phyloP scores from a whole-genome alignment of 768 basidiomycete species.

The Jaapia argillacea region DNA sequence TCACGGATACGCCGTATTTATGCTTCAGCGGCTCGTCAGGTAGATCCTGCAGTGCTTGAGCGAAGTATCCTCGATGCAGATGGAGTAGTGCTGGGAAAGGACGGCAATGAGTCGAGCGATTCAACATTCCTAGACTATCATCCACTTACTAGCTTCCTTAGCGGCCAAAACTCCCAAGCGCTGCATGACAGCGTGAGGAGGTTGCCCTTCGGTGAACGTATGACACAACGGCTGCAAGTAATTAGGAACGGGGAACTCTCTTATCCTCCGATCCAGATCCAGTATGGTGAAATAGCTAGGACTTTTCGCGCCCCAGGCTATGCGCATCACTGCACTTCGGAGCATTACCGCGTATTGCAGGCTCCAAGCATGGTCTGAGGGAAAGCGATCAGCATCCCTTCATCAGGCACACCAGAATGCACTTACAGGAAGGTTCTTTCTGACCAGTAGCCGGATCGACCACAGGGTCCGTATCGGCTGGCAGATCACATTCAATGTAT shows the following conservation, averaged over 20 bases:
- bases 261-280: slow-evolving; percentile 48
- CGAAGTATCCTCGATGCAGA: slow-evolving; percentile 60
- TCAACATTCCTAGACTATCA: no score
- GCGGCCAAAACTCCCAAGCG: slow-evolving; percentile 60
- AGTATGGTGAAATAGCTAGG: slow-evolving; percentile 43
- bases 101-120: neutral
- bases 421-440: no score
- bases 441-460: no score
- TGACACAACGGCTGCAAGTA: slow-evolving; percentile 29
- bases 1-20: slow-evolving; percentile 56
- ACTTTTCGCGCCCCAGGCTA: slow-evolving; percentile 25
- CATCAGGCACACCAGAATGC: no score
- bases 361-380: slow-evolving; percentile 40
- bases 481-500: slow-evolving; percentile 17
- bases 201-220: neutral
- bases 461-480: slow-evolving; percentile 8
- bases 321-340: slow-evolving; percentile 25
- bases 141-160: slow-evolving; percentile 58
- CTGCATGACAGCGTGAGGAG: slow-evolving; percentile 34
- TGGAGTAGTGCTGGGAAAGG: slow-evolving; percentile 40
- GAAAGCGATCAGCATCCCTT: no score
- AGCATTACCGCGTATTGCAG: slow-evolving; percentile 40
- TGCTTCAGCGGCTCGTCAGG: slow-evolving; percentile 49
- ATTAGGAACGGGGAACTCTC: slow-evolving; percentile 45
- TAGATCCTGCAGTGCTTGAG: slow-evolving; percentile 51